Evolutionary conservation across 2,329 filamentous ascomycete species (phyloP).

Genomic region (Camptophora hylomeconis): DNA sequence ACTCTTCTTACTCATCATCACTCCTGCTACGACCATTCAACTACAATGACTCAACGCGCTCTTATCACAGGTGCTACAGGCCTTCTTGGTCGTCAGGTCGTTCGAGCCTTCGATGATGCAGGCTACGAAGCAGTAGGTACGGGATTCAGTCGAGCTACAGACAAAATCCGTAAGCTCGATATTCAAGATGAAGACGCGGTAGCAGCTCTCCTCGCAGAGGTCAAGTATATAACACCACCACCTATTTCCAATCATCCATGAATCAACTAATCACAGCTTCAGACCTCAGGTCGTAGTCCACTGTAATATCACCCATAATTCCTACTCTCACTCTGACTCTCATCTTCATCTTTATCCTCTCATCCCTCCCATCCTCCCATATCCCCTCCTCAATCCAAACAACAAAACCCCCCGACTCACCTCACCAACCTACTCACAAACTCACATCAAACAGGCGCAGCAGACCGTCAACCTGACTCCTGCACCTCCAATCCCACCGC

Average conservation of each 20-base stretch:
- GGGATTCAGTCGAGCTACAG: slow-evolving; percentile 59
- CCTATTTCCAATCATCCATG: not conserved
- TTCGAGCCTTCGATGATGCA: slow-evolving; percentile 52
- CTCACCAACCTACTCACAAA: not conserved
- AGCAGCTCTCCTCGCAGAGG: slow-evolving; percentile 35
- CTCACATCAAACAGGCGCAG: slow-evolving; percentile 48
- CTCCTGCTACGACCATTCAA: not conserved
- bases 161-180: slow-evolving; percentile 48
- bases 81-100: slow-evolving; percentile 67
- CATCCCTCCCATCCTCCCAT: slow-evolving; percentile 4
- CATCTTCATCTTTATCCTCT: too few relatives aligned
- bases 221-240: slow-evolving; percentile 28
- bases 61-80: slow-evolving; percentile 78
- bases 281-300: slow-evolving; percentile 71
- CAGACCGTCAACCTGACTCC: slow-evolving; percentile 77
- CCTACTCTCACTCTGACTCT: slow-evolving; percentile 1
- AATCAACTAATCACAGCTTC: slow-evolving; percentile 5
- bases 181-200: slow-evolving; percentile 33
- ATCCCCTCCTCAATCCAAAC: slow-evolving; percentile 7
- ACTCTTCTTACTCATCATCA: slow-evolving; percentile 3
- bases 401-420: slow-evolving; percentile 1
- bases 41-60: slow-evolving; percentile 32
- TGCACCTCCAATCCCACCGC: slow-evolving; percentile 68
- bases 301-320: slow-evolving; percentile 48
- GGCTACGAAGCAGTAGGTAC: slow-evolving; percentile 62